A percentile compares a stretch with the other conserved stretches of the same genome.
Conservation (phyloP, 2,329 filamentous ascomycete genomes). For the Claviceps purpurea region DNA sequence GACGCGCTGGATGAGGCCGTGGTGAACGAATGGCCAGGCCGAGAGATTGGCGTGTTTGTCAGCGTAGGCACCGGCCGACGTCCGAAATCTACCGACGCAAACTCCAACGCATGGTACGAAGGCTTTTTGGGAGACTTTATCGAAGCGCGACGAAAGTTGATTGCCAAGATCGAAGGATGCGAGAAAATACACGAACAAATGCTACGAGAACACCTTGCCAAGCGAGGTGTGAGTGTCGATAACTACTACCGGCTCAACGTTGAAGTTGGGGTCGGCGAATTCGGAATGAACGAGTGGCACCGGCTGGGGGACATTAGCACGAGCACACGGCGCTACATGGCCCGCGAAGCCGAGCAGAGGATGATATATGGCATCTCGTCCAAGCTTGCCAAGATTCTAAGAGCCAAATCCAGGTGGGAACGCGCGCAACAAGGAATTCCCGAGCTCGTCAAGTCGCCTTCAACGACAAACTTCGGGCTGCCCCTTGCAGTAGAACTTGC, state of each 20-base stretch:
- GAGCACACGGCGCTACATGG: constrained; percentile 72
- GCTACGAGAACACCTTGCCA: constrained; percentile 62
- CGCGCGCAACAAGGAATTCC: constrained; percentile 28
- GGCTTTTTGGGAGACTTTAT: constrained; percentile 86
- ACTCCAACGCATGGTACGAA: constrained; percentile 79
- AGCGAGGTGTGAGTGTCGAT: constrained; percentile 68
- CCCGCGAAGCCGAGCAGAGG: constrained; percentile 56
- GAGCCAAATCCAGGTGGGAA: constrained; percentile 58
- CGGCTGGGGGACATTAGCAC: constrained; percentile 91
- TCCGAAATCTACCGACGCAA: constrained; percentile 49
- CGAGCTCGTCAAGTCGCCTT: constrained; percentile 29
- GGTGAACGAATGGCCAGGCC: constrained; percentile 86
- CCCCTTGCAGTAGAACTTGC: constrained; percentile 46
- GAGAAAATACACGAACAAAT: constrained; percentile 83
- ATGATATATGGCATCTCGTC: constrained; percentile 65
- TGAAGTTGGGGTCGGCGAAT: constrained; percentile 89
- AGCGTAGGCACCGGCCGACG: constrained; percentile 91
- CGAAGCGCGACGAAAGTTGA: constrained; percentile 72
- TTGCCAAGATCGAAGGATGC: constrained; percentile 89
- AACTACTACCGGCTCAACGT: constrained; percentile 97
- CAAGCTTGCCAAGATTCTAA: constrained; percentile 73
- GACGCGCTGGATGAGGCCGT: constrained; percentile 79
- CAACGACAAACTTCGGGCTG: constrained; percentile 24
- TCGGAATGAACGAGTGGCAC: constrained; percentile 98
- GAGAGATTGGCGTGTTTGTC: constrained; percentile 83